phyloP scores from a whole-genome alignment of 441 rosid genomes.

The Sinapis alba region DNA sequence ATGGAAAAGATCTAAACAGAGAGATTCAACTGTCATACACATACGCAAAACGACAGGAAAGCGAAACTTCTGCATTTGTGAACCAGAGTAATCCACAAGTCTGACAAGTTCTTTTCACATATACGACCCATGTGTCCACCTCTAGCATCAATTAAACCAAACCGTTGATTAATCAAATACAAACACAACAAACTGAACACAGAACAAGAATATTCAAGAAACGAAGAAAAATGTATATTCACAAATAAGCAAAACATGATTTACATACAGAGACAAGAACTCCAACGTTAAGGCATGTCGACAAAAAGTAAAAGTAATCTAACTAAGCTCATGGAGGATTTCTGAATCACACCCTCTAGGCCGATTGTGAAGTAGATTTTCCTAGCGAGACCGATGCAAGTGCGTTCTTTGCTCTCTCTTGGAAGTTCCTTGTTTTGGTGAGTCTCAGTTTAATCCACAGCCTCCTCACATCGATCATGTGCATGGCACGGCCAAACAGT shows the following conservation, averaged over 20 bases:
- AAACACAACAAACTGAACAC: conserved; percentile 19
- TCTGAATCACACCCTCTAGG: conserved; percentile 25
- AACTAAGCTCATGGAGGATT: conserved; percentile 33
- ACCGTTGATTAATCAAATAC: neutral
- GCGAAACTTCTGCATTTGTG: conserved; percentile 33
- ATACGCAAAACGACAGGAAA: conserved; percentile 12
- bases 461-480: conserved; percentile 83
- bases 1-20: conserved; percentile 26
- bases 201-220: conserved; percentile 51
- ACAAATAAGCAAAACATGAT: conserved; percentile 40
- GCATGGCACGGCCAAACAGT: conserved; percentile 58
- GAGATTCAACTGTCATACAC: conserved; percentile 24
- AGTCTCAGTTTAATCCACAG: conserved; percentile 69
- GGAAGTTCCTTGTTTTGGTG: conserved; percentile 77
- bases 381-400: conserved; percentile 86
- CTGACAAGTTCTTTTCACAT: conserved; percentile 20
- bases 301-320: conserved; percentile 28
- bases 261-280: conserved; percentile 52
- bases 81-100: conserved; percentile 26
- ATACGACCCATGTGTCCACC: conserved; percentile 15
- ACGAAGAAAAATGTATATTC: conserved; percentile 11
- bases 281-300: conserved; percentile 16
- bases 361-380: conserved; percentile 59
- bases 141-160: conserved; percentile 3
- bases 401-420: conserved; percentile 72